Conservation (phyloP, 352 stramenopile genomes). For the Globisporangium solare region DNA sequence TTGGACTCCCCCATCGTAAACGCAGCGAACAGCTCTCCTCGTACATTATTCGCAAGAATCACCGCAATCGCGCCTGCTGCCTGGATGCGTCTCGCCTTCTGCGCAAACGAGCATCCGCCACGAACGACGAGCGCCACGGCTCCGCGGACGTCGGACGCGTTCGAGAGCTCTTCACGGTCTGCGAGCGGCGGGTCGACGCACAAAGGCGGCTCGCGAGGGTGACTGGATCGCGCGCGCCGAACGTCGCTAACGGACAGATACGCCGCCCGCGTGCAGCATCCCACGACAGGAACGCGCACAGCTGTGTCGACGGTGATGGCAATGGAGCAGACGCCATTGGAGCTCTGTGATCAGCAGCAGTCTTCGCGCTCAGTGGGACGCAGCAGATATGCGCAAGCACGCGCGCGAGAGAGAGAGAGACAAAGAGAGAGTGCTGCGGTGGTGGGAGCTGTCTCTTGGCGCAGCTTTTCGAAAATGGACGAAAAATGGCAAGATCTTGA, state of each 20-base stretch:
- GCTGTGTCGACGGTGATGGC: constrained; percentile 11
- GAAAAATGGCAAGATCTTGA: background rate
- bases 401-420: too few species aligned
- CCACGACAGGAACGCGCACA: constrained; percentile 58
- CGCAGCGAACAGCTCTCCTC: constrained; percentile 46
- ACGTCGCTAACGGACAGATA: constrained; percentile 55
- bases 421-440: background rate
- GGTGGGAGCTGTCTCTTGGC: background rate
- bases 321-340: background rate
- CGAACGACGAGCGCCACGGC: constrained; percentile 60
- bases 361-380: background rate
- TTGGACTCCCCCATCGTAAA: constrained; percentile 53
- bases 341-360: background rate
- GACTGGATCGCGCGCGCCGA: constrained; percentile 33
- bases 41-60: constrained; percentile 40
- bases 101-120: constrained; percentile 61
- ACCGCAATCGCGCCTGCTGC: constrained; percentile 48
- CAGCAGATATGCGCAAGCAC: background rate
- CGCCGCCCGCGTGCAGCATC: constrained; percentile 31
- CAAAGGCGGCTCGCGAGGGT: constrained; percentile 27
- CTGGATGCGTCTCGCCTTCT: constrained; percentile 59
- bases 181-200: constrained; percentile 59
- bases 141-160: constrained; percentile 38
- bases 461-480: background rate
- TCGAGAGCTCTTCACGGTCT: constrained; percentile 41